Conservation (phyloP, 2,329 filamentous ascomycete genomes). For the Teratosphaeria pseudoeucalypti region DNA sequence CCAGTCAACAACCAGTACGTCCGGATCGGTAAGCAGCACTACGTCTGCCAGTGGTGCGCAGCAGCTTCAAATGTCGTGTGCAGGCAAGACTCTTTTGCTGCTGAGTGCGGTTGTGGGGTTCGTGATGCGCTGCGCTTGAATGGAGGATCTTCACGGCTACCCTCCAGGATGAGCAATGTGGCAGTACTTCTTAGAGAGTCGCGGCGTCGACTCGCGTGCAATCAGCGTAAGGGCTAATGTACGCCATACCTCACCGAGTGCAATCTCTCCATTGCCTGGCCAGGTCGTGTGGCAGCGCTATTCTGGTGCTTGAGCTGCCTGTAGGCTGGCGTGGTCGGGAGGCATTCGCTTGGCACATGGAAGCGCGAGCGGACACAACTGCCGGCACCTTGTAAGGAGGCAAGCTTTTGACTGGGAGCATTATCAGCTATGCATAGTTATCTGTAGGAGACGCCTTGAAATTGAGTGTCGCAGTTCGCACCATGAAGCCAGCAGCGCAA, state of each 20-base stretch:
- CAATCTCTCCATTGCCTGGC: neutral
- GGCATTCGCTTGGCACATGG: neutral
- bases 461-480: too few relatives aligned
- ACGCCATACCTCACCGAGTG: neutral
- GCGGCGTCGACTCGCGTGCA: neutral
- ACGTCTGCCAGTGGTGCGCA: neutral
- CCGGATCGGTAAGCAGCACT: neutral
- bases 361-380: too few relatives aligned
- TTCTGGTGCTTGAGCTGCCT: neutral
- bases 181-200: neutral
- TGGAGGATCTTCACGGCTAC: neutral
- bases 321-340: neutral
- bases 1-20: neutral
- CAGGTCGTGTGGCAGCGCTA: neutral
- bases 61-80: neutral
- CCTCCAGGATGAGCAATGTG: neutral
- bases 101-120: neutral
- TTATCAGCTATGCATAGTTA: too few relatives aligned
- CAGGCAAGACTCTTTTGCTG: neutral
- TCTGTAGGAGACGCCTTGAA: too few relatives aligned
- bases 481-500: too few relatives aligned
- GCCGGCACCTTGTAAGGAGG: too few relatives aligned
- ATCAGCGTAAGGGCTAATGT: neutral
- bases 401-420: too few relatives aligned
- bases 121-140: neutral